Conservation (phyloP, 164 flowering plant genomes). For the Macadamia integrifolia region DNA sequence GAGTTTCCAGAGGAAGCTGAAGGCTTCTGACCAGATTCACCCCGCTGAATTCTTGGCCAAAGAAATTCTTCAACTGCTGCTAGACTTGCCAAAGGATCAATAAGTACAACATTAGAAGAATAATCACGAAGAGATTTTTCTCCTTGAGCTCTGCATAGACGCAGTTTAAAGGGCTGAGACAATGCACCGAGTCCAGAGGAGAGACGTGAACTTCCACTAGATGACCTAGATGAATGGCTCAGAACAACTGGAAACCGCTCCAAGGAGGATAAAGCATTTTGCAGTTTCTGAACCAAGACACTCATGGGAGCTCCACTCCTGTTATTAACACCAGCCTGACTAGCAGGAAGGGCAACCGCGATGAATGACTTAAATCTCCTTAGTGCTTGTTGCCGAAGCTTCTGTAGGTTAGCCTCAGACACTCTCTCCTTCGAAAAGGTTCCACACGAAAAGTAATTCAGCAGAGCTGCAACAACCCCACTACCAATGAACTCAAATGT, state of each 20-base stretch:
- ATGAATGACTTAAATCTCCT: conserved; percentile 74
- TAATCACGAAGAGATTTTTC: conserved; percentile 94
- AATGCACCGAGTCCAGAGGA: conserved; percentile 90
- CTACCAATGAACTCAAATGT: conserved; percentile 97
- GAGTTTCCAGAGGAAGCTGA: conserved; percentile 51
- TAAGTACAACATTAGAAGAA: conserved; percentile 86
- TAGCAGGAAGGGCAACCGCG: conserved; percentile 60
- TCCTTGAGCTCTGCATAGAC: conserved; percentile 86
- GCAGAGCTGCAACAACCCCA: conserved; percentile 84
- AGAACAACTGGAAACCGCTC: conserved; percentile 94
- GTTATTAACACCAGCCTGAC: conserved; percentile 17
- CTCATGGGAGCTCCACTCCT: conserved; percentile 61
- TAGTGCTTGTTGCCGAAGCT: conserved; percentile 81
- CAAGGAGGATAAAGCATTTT: conserved; percentile 84
- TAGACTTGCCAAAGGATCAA: conserved; percentile 94
- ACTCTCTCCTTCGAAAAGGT: conserved; percentile 72
- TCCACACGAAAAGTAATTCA: conserved; percentile 94
- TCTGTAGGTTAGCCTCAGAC: conserved; percentile 57
- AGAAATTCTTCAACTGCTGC: conserved; percentile 96
- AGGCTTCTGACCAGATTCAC: conserved; percentile 73
- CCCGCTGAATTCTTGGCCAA: conserved; percentile 87
- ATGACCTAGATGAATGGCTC: conserved; percentile 80
- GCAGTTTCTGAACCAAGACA: conserved; percentile 83
- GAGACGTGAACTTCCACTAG: conserved; percentile 67
- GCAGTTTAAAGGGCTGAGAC: conserved; percentile 89